Conservation (phyloP, 495 filamentous ascomycete genomes). For the Neohortaea acidophila region DNA sequence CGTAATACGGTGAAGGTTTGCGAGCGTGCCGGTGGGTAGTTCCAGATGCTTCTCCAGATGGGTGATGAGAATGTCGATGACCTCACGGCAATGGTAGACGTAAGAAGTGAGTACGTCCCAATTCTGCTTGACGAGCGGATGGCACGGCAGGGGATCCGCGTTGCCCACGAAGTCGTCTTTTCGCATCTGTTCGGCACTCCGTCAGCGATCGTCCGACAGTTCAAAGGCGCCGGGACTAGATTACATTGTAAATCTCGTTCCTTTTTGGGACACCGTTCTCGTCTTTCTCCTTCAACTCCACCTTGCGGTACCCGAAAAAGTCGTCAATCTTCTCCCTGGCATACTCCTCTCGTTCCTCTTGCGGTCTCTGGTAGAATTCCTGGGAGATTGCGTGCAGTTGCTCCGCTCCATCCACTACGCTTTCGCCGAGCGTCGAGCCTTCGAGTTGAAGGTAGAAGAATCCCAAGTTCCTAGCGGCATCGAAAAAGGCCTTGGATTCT, state of each 20-base stretch:
- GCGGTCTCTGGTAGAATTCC: slow-evolving; percentile 7
- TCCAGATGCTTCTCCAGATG: slow-evolving; percentile 12
- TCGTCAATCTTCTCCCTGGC: slow-evolving; percentile 41
- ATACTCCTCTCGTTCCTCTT: slow-evolving; percentile 9
- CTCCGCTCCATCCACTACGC: slow-evolving; percentile 11
- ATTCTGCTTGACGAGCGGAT: slow-evolving; percentile 3
- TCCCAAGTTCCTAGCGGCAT: slow-evolving; percentile 11
- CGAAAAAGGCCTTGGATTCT: slow-evolving; percentile 29
- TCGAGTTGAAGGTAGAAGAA: slow-evolving; percentile 19
- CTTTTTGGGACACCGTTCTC: slow-evolving; percentile 37
- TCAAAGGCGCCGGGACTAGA: slow-evolving; percentile 4
- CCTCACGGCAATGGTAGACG: slow-evolving; percentile 9
- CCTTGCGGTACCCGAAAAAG: slow-evolving; percentile 45
- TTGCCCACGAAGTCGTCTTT: slow-evolving; percentile 16
- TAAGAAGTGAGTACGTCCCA: slow-evolving; percentile 4
- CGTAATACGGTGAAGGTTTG: slow-evolving; percentile 10
- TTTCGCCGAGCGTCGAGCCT: slow-evolving; percentile 10
- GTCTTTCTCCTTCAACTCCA: slow-evolving; percentile 31
- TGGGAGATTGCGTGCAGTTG: slow-evolving; percentile 8
- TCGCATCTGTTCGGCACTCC: slow-evolving; percentile 1
- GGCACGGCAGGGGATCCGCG: slow-evolving; percentile 8
- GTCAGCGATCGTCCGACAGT: not conserved
- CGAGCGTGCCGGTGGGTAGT: slow-evolving; percentile 9
- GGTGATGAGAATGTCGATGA: slow-evolving; percentile 11
- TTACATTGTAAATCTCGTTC: slow-evolving; percentile 51